phyloP scores from a whole-genome alignment of 345 rosid species.

The Ricinus communis region DNA sequence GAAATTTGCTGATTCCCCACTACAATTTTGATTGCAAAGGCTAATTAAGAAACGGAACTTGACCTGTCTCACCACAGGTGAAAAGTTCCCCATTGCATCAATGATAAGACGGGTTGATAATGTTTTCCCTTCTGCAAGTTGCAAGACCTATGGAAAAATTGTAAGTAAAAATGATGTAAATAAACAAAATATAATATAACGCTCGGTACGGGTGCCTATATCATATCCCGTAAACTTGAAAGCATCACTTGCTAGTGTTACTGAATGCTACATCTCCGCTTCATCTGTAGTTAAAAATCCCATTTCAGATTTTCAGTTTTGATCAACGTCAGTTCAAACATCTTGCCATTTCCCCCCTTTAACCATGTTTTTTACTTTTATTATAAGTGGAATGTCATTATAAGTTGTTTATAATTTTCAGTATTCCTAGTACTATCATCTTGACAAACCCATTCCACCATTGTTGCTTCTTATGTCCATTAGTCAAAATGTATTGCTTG shows the following conservation, averaged over 20 bases:
- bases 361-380: background rate
- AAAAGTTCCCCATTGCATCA: slow-evolving; percentile 97
- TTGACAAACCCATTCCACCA: background rate
- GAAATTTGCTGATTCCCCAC: background rate
- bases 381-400: background rate
- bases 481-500: background rate
- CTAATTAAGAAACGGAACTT: slow-evolving; percentile 12
- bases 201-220: no score
- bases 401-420: background rate
- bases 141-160: slow-evolving; percentile 48
- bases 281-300: background rate
- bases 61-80: slow-evolving; percentile 92
- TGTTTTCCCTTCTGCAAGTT: slow-evolving; percentile 63
- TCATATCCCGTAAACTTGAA: no score
- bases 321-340: background rate
- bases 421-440: background rate
- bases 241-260: background rate
- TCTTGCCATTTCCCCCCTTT: background rate
- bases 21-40: background rate
- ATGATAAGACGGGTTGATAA: slow-evolving; percentile 67
- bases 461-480: background rate
- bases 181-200: background rate
- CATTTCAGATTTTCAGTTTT: background rate
- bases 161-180: background rate
- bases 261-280: background rate